Evolutionary conservation across 148 eudicot genomes (phyloP), one percentile per base, ranked within the genome.

Genomic region (Vaccinium vitisidaea): DNA sequence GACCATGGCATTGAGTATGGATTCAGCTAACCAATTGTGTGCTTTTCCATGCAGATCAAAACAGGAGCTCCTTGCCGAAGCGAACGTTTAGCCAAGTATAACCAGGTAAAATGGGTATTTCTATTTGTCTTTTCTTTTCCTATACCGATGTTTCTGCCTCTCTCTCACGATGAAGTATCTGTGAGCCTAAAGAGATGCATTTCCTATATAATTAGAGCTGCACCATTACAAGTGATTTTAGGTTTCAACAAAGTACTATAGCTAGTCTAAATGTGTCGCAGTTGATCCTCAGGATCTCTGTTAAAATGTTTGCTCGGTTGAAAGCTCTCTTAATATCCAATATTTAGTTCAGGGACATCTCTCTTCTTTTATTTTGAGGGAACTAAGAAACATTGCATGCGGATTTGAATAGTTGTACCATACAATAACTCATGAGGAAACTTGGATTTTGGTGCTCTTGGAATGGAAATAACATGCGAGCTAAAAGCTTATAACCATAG

Each of bases 21-120:
- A 6, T 78, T 50, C 53, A 69, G 23, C 48, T 52, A 82, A 87
- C 76, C 79, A 36, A 21, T 69, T 63, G 3, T 54, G 63, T 84
- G 56, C 69, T 73, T n/a, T 63, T 18, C 46, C 80, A 43, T 82
- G 63, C 85, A 96, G 99, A 96, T 96, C 88, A 96, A 96, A 90
- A 96, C 99, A 0, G 99, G 99, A 83, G 99, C 99, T 91, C 99
- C 99, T 86, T 96, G 99, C 91, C 89, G 99, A 85, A 94, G 99
- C 83, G 99, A 96, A 93, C 92, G 99, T 76, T 84, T 96, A 86
- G 98, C 99, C 84, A 96, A 96, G 88, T 96, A 96, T 88, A 94
- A 96, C 85, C 99, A 96, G 99, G 99, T 96, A 89, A 75, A 27
- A 12, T 14, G 6, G 23, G n/a, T n/a, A 19, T 48, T 36, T 77